Conservation (phyloP, 1,284 basidiomycete species). For the Caloboletus inedulis region DNA sequence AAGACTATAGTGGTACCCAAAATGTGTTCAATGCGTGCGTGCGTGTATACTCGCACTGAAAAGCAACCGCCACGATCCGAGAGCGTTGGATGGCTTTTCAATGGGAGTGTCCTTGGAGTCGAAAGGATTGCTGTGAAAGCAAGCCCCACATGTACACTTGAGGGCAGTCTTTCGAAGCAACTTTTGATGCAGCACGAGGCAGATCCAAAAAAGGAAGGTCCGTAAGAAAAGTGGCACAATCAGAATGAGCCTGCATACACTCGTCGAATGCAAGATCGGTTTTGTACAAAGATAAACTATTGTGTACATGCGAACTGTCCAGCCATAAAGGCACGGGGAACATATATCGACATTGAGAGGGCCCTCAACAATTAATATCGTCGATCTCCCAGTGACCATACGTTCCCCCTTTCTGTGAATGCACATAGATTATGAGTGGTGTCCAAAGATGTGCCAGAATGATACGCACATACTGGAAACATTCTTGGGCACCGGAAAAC, state of each 20-base stretch:
- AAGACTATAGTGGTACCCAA: not conserved
- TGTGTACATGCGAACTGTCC: not conserved
- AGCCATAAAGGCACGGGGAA: not conserved
- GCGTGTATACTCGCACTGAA: conserved; percentile 2
- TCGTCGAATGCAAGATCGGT: not conserved
- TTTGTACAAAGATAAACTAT: not conserved
- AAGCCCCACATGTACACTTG: not conserved
- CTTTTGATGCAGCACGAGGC: not conserved
- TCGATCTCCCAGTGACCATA: conserved; percentile 31
- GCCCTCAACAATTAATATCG: conserved; percentile 18
- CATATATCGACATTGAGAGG: not conserved
- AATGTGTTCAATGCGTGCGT: not conserved
- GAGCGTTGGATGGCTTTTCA: conserved; percentile 7
- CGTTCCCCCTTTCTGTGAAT: conserved; percentile 13
- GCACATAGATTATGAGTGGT: not conserved
- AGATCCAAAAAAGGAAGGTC: not conserved
- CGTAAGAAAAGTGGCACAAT: not conserved
- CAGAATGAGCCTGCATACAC: no score
- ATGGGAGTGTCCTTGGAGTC: not conserved
- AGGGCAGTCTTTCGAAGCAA: not conserved
- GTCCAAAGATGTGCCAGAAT: not conserved
- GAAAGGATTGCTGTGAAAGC: not conserved
- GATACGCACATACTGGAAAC: conserved; percentile 16
- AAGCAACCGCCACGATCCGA: not conserved
- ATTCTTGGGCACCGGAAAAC: conserved; percentile 23